Percentiles rank a stretch among this genome's conserved stretches.
phyloP scores from a whole-genome alignment of 805 yeast species.

The Lipomyces oligophaga region DNA sequence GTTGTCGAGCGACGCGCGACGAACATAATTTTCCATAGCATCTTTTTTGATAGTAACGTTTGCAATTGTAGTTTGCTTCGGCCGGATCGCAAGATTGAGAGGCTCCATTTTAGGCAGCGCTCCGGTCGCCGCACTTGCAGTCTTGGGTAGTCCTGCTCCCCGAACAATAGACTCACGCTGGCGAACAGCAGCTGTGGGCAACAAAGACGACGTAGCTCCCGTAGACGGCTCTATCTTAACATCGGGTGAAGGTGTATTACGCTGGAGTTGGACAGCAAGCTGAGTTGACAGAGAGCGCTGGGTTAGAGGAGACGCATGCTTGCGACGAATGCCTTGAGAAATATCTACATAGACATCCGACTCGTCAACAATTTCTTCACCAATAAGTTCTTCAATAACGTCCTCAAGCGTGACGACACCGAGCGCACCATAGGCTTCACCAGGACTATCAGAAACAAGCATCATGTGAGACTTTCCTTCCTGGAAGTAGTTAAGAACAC shows the following conservation, averaged over 20 bases:
- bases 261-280: slow-evolving; percentile 23
- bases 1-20: slow-evolving; percentile 24
- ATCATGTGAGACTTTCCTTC: slow-evolving; percentile 98
- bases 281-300: slow-evolving; percentile 25
- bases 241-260: slow-evolving; percentile 2
- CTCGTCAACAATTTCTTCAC: slow-evolving; percentile 96
- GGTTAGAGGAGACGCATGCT: slow-evolving; percentile 41
- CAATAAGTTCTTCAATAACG: slow-evolving; percentile 96
- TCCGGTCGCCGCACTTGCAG: background rate
- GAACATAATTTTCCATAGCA: slow-evolving; percentile 29
- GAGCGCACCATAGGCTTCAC: slow-evolving; percentile 68
- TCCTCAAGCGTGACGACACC: slow-evolving; percentile 95
- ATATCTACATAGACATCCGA: slow-evolving; percentile 90
- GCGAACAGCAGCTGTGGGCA: slow-evolving; percentile 5
- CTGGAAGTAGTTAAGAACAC: slow-evolving; percentile 91
- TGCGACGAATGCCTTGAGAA: slow-evolving; percentile 71
- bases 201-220: slow-evolving; percentile 5
- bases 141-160: background rate
- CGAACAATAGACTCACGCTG: slow-evolving; percentile 5
- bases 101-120: slow-evolving; percentile 43
- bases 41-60: slow-evolving; percentile 59
- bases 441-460: slow-evolving; percentile 81
- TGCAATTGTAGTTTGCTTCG: slow-evolving; percentile 55
- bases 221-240: slow-evolving; percentile 2
- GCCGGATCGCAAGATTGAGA: slow-evolving; percentile 65